These are phyloP conservation scores for Paraphaeosphaeria sporulosa DNA, from an alignment of 2,329 filamentous ascomycete species.

Conservation along the genomic window DNA sequence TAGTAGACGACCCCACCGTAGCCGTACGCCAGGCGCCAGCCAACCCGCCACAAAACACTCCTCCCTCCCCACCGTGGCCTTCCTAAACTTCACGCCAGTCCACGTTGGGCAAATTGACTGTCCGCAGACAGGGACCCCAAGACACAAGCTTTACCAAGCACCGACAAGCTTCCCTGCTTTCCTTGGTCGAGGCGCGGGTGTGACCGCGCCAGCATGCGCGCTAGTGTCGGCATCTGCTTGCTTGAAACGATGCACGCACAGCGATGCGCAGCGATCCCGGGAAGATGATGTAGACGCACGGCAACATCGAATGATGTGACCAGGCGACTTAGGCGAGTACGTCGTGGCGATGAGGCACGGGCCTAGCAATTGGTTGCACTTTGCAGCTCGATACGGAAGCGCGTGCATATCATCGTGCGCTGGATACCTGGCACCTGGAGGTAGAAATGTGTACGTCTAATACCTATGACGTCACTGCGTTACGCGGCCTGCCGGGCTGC, in stretches of 20 bases:
- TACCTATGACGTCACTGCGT: neutral
- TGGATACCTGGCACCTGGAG: neutral
- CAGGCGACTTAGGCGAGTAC: neutral
- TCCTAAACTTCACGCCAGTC: neutral
- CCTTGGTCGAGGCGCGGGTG: slow-evolving; percentile 8
- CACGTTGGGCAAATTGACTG: neutral
- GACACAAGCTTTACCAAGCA: slow-evolving; percentile 15
- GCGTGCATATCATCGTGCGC: neutral
- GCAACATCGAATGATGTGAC: neutral
- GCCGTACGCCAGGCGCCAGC: neutral
- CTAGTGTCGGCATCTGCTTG: slow-evolving; percentile 4
- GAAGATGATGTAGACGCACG: neutral
- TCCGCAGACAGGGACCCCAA: neutral
- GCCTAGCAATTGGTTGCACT: no score
- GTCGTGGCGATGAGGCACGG: neutral
- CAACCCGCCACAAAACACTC: no score
- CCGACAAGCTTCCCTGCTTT: slow-evolving; percentile 10
- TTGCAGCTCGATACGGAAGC: neutral
- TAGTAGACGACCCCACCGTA: neutral
- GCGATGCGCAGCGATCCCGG: neutral
- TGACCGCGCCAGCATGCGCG: no score
- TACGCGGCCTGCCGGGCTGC: neutral
- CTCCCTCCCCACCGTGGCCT: neutral
- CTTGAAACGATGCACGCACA: slow-evolving; percentile 2
- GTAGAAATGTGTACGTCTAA: neutral